phyloP scores from a whole-genome alignment of 805 yeast genomes.

The Metschnikowia dekortorum region DNA sequence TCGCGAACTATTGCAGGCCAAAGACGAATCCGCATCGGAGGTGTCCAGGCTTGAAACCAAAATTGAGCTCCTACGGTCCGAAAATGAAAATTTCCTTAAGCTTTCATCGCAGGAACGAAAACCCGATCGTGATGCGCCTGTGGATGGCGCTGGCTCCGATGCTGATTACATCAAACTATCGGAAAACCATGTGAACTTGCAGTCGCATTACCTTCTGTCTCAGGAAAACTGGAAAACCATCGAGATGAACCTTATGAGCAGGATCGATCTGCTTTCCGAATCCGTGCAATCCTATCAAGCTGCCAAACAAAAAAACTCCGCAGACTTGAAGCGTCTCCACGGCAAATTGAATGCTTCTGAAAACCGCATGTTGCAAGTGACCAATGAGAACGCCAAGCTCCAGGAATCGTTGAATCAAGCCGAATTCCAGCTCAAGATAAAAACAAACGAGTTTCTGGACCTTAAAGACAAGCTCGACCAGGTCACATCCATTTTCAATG shows the following conservation, averaged over 20 bases:
- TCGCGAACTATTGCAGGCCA: constrained; percentile 29
- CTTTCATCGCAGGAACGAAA: constrained; percentile 1
- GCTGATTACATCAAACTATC: constrained; percentile 41
- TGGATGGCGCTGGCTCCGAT: constrained; percentile 22
- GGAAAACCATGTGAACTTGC: constrained; percentile 52
- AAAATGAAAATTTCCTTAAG: constrained; percentile 43
- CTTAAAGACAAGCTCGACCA: constrained; percentile 28
- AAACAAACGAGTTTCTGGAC: constrained; percentile 21
- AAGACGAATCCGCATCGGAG: constrained; percentile 39
- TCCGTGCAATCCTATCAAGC: constrained; percentile 26
- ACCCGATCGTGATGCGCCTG: background rate
- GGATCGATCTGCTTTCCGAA: constrained; percentile 34
- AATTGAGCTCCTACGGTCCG: constrained; percentile 62
- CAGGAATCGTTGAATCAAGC: constrained; percentile 24
- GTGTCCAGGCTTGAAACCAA: constrained; percentile 60
- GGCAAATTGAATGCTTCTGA: constrained; percentile 12
- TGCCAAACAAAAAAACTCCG: constrained; percentile 23
- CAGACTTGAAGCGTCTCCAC: constrained; percentile 32
- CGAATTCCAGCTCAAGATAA: constrained; percentile 17
- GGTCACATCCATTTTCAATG: constrained; percentile 27
- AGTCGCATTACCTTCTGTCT: constrained; percentile 68
- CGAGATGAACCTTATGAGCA: constrained; percentile 59
- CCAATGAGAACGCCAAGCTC: constrained; percentile 1
- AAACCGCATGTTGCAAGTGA: constrained; percentile 24
- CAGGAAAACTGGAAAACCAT: constrained; percentile 80